Base-by-base conservation (phyloP, 306 rosid genomes). In the Mucuna pruriens region DNA sequence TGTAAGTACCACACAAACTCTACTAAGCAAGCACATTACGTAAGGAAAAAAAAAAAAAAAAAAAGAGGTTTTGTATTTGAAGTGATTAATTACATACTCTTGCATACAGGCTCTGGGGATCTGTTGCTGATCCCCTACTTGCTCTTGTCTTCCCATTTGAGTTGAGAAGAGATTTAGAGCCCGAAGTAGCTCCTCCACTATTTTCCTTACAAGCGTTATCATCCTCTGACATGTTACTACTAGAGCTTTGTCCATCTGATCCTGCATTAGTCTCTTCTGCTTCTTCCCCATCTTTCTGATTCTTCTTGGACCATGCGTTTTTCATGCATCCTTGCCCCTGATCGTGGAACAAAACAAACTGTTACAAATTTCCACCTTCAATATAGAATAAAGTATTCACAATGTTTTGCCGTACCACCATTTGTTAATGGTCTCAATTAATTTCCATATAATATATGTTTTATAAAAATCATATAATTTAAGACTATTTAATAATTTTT, bases 91-190 rank as follows among this genome's bases (percentile, higher is more conserved):
- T 88, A 40, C 5, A 20, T 67, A 95, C 99, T 92, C 96, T 95
- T 66, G 99, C 99, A 81, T 95, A 95, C 3, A 95, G 92, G 72
- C 98, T 95, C 63, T 95, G 99, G 17, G 98, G 98, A 89, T 95
- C 99, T 22, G 99, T 89, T 31, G 99, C 98, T 3, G 99, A 87
- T 25, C 99, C 98, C 70, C 98, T 87, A 62, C 89, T 89, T 23
- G 98, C 89, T 84, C 97, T 90, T 12, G 89, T 70, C 55, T 93
- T 95, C 16, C 93, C 94, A 78, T 64, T 90, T 80, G 81, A 49
- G 85, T 87, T 87, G 17, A 82, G 87, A 54, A 84, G 62, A 13
- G 90, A 46, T 67, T 87, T 88, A 39, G 87, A 82, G n/a, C 55
- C 89, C 2, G 89, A 85, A 80, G 75, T 75, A 4, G 82, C 82